Evolutionary conservation across 2,329 filamentous ascomycete genomes (phyloP).

Genomic region (Podosphaera leucotricha): DNA sequence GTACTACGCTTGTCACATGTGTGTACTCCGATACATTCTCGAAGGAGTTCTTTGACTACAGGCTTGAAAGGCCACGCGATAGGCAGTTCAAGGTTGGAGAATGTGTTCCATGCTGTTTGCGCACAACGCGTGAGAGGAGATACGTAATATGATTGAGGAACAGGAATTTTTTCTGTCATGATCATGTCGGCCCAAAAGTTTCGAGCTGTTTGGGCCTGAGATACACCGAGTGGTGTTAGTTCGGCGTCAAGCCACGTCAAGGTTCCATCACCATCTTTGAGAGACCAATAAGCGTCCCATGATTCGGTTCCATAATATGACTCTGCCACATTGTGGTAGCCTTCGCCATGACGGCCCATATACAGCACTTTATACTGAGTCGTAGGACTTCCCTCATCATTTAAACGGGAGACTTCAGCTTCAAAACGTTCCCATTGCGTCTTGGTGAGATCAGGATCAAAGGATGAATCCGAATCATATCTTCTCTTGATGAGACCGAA

Average conservation of each 20-base stretch:
- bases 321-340: slow-evolving; percentile 39
- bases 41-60: slow-evolving; percentile 37
- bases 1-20: slow-evolving; percentile 41
- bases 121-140: slow-evolving; percentile 40
- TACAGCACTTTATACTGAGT: slow-evolving; percentile 42
- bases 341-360: slow-evolving; percentile 42
- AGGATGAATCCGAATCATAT: slow-evolving; percentile 29
- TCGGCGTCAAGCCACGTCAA: slow-evolving; percentile 38
- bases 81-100: slow-evolving; percentile 28
- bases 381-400: slow-evolving; percentile 20
- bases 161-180: slow-evolving; percentile 27
- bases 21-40: slow-evolving; percentile 44
- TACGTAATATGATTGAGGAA: slow-evolving; percentile 39
- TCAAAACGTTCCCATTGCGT: slow-evolving; percentile 44
- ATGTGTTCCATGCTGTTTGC: slow-evolving; percentile 37
- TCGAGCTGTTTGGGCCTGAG: slow-evolving; percentile 35
- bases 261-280: slow-evolving; percentile 37
- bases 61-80: slow-evolving; percentile 28
- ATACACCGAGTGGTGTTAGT: slow-evolving; percentile 31
- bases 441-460: slow-evolving; percentile 18
- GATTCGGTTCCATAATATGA: slow-evolving; percentile 41
- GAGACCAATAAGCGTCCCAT: slow-evolving; percentile 50
- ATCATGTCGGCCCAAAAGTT: slow-evolving; percentile 33
- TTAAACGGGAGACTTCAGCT: slow-evolving; percentile 30
- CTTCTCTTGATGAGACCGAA: slow-evolving; percentile 40